Base-by-base conservation (phyloP, 1,284 basidiomycete species). In the Serendipita sp. region DNA sequence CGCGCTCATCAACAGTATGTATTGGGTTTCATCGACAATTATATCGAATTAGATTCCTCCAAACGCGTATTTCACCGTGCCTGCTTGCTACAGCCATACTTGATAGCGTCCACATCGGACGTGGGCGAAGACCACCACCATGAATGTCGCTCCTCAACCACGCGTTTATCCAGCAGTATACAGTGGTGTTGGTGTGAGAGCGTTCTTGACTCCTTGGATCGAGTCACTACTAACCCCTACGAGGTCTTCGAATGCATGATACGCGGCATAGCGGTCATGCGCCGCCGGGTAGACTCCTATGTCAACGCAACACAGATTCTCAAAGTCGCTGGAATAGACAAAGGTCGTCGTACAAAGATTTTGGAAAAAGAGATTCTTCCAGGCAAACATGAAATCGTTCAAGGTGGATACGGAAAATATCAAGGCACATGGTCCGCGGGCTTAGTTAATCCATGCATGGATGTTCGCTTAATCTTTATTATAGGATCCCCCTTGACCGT, bases 281-380 rank as follows among this genome's bases (percentile, higher is more conserved):
- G 95, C 64, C 79, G 96, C 70, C 83, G 93, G 69, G 83, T 84
- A 58, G 96, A 99, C 76, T 93, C 91, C 69, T 98, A 82, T 74
- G 90, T 92, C 68, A 99, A 99, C 77, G 95, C 95, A 67, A 99
- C 96, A 3, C 96, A 99, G 75, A 97, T 99, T 67, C 84, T 99
- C 70, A 99, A 99, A 75, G 94, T 99, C 47, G 96, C 96, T 5
- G 96, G 96, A 47, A 88, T 99, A 65, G 93, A 96, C 75, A 99
- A 99, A 76, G 93, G 93, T 2, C 83, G 89, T 44, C 82, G 96
- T 49, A 98, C 95, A 26, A 97, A 97, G 81, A 97, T 98, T 64
- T 80, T 99, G 42, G 96, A 99, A 77, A 96, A 95, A 74, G 95
- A 99, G 76, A 91, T 99, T 66, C 81, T 94, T 45, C 88, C 89